Percentiles rank a stretch among this genome's conserved stretches.
phyloP scores from a whole-genome alignment of 2,329 filamentous ascomycete species.

The Epichloe aotearoae region DNA sequence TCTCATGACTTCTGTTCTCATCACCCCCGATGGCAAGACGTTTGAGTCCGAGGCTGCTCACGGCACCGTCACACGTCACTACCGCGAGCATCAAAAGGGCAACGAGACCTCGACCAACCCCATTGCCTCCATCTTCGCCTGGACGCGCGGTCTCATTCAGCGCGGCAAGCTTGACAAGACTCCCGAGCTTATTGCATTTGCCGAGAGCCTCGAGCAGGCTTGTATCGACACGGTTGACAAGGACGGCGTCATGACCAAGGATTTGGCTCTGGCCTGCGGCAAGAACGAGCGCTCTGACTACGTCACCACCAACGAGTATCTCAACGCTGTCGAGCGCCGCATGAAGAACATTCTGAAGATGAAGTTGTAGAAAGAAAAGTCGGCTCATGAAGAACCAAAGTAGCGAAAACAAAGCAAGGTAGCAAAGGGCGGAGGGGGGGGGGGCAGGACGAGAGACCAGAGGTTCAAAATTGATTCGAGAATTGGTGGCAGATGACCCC shows the following conservation, averaged over 20 bases:
- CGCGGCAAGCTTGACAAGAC: conserved; percentile 85
- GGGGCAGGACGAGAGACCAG: no score
- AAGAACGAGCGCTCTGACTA: conserved; percentile 74
- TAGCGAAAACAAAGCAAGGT: not conserved
- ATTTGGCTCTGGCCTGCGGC: conserved; percentile 87
- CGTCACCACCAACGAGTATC: conserved; percentile 84
- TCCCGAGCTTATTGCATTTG: conserved; percentile 84
- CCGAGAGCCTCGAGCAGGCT: conserved; percentile 81
- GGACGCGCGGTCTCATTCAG: conserved; percentile 89
- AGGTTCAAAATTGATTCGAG: not conserved
- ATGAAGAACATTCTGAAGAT: conserved; percentile 69
- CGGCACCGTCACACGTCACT: conserved; percentile 96
- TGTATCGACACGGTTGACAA: conserved; percentile 89
- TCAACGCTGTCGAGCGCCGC: conserved; percentile 81
- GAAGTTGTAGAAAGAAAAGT: conserved; percentile 44
- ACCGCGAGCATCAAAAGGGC: conserved; percentile 95
- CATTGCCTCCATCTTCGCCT: conserved; percentile 97
- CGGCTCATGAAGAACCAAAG: not conserved
- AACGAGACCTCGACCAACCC: conserved; percentile 96
- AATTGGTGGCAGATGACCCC: not conserved
- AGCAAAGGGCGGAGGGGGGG: not conserved
- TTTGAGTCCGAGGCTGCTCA: conserved; percentile 97
- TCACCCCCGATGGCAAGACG: conserved; percentile 91
- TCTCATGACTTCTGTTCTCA: conserved; percentile 95
- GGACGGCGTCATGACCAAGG: conserved; percentile 98